Evolutionary conservation across 306 rosid genomes (phyloP).

Genomic region (cucumber (Cucumis sativus)): Cucumber_9930_V3 NC_026661.2:2681501-2682000

Average conservation of each 20-base stretch:
- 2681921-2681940: slow-evolving; percentile 70
- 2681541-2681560: slow-evolving; percentile 94
- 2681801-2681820: slow-evolving; percentile 75
- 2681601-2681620: slow-evolving; percentile 21
- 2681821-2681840: slow-evolving; percentile 81
- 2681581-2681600: slow-evolving; percentile 96
- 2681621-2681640: neutral
- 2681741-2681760: slow-evolving; percentile 93
- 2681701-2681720: slow-evolving; percentile 52
- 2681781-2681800: slow-evolving; percentile 86
- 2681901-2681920: slow-evolving; percentile 60
- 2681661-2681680: neutral
- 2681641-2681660: neutral
- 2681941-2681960: slow-evolving; percentile 90
- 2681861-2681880: slow-evolving; percentile 56
- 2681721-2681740: slow-evolving; percentile 88
- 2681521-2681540: slow-evolving; percentile 71
- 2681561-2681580: slow-evolving; percentile 96
- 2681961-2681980: neutral
- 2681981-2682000: neutral
- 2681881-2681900: slow-evolving; percentile 86
- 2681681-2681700: neutral
- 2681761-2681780: slow-evolving; percentile 92
- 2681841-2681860: slow-evolving; percentile 76
- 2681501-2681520: slow-evolving; percentile 67